Base-by-base conservation (phyloP, 2,329 filamentous ascomycete species). In the Penicillium brasilianum region DNA sequence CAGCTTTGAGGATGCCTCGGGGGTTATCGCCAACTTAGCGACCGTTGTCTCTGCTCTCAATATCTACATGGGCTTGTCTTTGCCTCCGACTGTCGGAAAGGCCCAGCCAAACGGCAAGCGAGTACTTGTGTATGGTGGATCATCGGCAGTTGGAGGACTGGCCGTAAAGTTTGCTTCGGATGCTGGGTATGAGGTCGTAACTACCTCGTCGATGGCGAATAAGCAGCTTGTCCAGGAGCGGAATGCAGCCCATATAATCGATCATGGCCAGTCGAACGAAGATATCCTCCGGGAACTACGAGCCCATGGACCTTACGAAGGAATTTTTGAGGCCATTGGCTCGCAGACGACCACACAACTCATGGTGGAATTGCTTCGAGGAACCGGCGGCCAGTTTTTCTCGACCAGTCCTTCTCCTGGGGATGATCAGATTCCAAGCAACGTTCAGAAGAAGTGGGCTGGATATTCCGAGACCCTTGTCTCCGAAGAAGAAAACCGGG, bases 1-100 rank as follows among this genome's bases (percentile, higher is more conserved):
- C 16, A 22, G 55, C 5, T 41, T 70, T 37, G 55, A 66, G 5
- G 51, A 18, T 34, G 62, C 55, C 0, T 60, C 61, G 3, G 52
- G 55, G 1, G 39, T 61, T 9, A 71, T 71, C 13, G 51, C 62
- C 25, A 69, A 69, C 43, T 55, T 69, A 1, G 60, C 65, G 14
- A 64, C 66, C 9, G 56, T 66, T 20, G 49, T 65, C 13, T 48
- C 60, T 36, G 66, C 65, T 3, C 58, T 71, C 25, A 62, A 59
- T 16, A 37, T 37, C 36, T 37, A 37, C 14, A 37, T 37, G 36
- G 36, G 36, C 14, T 6, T 37, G 13, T 18, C 37, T 9, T 41
- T 41, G 37, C 37, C 37, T 41, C 37, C 37, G 2, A 16, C 10
- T 41, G 18, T n/a, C 18, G 37, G 37, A 41, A 41, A 20, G 10